phyloP scores from a whole-genome alignment of 2,329 filamentous ascomycete genomes.

The Colletotrichum neosansevieriae region DNA sequence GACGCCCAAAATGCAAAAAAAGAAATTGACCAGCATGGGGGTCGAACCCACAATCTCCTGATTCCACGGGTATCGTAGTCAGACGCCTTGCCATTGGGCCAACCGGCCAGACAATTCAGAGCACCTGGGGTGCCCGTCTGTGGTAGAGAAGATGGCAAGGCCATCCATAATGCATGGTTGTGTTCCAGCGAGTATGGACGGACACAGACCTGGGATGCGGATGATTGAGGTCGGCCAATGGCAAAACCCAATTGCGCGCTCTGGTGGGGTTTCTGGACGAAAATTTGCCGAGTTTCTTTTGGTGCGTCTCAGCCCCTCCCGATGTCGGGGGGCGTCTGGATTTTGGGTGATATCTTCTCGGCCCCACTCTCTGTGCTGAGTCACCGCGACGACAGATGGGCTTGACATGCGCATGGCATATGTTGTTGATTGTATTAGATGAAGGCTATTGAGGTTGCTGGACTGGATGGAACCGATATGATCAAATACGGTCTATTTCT shows the following conservation, averaged over 20 bases:
- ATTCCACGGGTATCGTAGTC: conserved; percentile 50
- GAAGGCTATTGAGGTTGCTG: no score
- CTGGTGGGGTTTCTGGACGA: neutral
- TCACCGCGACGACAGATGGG: no score
- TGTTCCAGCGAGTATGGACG: neutral
- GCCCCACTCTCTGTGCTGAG: neutral
- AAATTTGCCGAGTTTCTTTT: neutral
- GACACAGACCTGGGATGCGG: neutral
- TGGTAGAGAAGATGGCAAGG: accelerated
- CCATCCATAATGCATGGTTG: neutral
- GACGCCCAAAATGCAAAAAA: neutral
- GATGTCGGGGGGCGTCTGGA: neutral
- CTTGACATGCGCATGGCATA: no score
- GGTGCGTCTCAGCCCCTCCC: neutral
- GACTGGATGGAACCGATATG: neutral
- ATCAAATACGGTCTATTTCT: conserved; percentile 9
- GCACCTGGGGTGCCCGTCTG: conserved; percentile 11
- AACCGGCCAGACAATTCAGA: conserved; percentile 41
- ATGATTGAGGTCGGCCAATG: neutral
- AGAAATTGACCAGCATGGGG: conserved; percentile 37
- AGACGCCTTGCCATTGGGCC: conserved; percentile 58
- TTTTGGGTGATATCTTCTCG: neutral
- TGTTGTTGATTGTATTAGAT: no score
- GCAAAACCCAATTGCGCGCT: neutral
- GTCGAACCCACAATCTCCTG: conserved; percentile 41